Conservation (phyloP, 2,329 filamentous ascomycete species). For the Microdochium nivale region DNA sequence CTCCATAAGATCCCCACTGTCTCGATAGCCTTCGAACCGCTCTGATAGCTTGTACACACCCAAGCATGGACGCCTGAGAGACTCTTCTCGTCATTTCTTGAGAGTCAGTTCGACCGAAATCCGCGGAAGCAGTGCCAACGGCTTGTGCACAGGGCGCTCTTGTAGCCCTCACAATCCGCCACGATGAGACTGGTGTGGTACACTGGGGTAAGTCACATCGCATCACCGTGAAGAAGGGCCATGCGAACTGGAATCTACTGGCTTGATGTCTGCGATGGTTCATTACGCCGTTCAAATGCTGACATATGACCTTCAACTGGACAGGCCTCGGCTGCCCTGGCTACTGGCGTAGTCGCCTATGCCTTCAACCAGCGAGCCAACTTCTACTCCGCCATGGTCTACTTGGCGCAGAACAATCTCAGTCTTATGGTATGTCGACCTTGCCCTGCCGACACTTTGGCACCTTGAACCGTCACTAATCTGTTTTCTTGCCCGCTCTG, state of each 20-base stretch:
- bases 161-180: slow-evolving; percentile 8
- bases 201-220: slow-evolving; percentile 41
- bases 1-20: neutral
- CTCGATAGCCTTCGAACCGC: neutral
- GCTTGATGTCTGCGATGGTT: neutral
- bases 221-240: neutral
- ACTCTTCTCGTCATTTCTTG: neutral
- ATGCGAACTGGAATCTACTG: no score
- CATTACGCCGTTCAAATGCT: slow-evolving; percentile 1
- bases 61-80: neutral
- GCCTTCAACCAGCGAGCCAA: slow-evolving; percentile 93
- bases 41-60: neutral
- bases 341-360: slow-evolving; percentile 74
- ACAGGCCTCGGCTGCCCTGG: slow-evolving; percentile 77
- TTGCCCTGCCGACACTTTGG: neutral
- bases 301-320: slow-evolving; percentile 6
- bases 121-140: neutral
- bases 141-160: neutral
- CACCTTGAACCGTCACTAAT: neutral
- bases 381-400: slow-evolving; percentile 97
- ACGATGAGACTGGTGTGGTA: slow-evolving; percentile 54
- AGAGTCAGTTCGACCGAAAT: neutral
- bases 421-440: slow-evolving; percentile 68
- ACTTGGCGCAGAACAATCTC: slow-evolving; percentile 91
- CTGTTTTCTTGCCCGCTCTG: slow-evolving; percentile 3